A percentile compares a stretch with the other conserved stretches of the same genome.
phyloP scores from a whole-genome alignment of 768 basidiomycete species.

The Tephrocybe sp. region DNA sequence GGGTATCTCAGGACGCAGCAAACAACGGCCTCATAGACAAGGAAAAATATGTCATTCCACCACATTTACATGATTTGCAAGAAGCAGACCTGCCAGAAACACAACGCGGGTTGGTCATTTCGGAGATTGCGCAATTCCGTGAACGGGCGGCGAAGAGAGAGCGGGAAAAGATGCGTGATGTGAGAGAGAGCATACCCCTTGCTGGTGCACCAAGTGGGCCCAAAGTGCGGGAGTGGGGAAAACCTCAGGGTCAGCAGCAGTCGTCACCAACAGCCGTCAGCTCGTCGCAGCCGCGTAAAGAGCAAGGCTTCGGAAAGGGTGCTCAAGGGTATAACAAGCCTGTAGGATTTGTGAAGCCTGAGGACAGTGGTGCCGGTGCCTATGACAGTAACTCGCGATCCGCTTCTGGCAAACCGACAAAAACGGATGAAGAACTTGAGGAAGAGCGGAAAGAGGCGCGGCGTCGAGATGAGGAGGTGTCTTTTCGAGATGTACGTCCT shows the following conservation, averaged over 20 bases:
- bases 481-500: slow-evolving; percentile 79
- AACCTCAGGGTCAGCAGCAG: slow-evolving; percentile 40
- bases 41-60: slow-evolving; percentile 88
- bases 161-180: slow-evolving; percentile 84
- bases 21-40: slow-evolving; percentile 75
- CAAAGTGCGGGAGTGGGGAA: slow-evolving; percentile 79
- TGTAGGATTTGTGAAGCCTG: slow-evolving; percentile 79
- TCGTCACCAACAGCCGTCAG: slow-evolving; percentile 28
- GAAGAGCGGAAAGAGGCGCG: slow-evolving; percentile 75
- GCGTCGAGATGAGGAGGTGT: slow-evolving; percentile 77
- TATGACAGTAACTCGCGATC: slow-evolving; percentile 36
- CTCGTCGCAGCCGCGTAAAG: slow-evolving; percentile 35
- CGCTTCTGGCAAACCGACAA: slow-evolving; percentile 37
- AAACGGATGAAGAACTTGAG: slow-evolving; percentile 90
- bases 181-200: slow-evolving; percentile 56
- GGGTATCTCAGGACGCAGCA: slow-evolving; percentile 71
- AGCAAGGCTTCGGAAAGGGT: slow-evolving; percentile 61
- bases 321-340: slow-evolving; percentile 80
- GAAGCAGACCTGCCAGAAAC: slow-evolving; percentile 97
- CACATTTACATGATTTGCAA: slow-evolving; percentile 95
- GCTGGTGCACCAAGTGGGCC: slow-evolving; percentile 65
- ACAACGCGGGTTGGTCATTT: slow-evolving; percentile 87
- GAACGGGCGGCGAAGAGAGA: slow-evolving; percentile 92
- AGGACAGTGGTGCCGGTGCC: slow-evolving; percentile 34
- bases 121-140: slow-evolving; percentile 95